A percentile compares a stretch with the other conserved stretches of the same genome.
Evolutionary conservation across 2,329 filamentous ascomycete genomes (phyloP).

Genomic region (Pseudocercospora pini-densiflorae): DNA sequence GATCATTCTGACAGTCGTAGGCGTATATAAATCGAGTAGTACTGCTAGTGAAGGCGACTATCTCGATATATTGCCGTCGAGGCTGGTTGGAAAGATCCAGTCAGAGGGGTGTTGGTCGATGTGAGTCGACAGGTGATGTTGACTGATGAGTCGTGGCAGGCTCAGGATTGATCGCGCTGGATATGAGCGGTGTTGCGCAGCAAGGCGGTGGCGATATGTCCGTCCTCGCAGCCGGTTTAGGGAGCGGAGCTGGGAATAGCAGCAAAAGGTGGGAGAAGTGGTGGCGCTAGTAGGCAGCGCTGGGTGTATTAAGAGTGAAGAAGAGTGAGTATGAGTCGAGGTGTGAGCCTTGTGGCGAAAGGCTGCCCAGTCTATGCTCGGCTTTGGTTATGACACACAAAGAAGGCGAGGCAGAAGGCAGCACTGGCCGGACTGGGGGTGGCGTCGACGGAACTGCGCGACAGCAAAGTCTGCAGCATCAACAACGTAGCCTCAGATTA

Average conservation of each 20-base stretch:
- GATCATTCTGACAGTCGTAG: slow-evolving; percentile 32
- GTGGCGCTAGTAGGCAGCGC: slow-evolving; percentile 1
- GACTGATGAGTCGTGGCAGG: slow-evolving; percentile 17
- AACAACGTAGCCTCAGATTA: not conserved
- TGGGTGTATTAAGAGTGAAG: slow-evolving; percentile 6
- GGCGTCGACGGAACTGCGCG: slow-evolving; percentile 3
- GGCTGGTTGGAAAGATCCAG: slow-evolving; percentile 29
- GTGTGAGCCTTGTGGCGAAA: slow-evolving; percentile 6
- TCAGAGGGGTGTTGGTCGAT: slow-evolving; percentile 10
- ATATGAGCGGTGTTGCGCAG: slow-evolving; percentile 6
- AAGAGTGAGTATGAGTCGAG: slow-evolving; percentile 8
- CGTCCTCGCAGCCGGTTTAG: slow-evolving; percentile 25
- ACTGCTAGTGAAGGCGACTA: slow-evolving; percentile 33
- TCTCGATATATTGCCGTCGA: slow-evolving; percentile 24
- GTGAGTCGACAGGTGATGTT: slow-evolving; percentile 8
- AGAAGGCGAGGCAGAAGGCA: slow-evolving; percentile 10
- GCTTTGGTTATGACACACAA: slow-evolving; percentile 10
- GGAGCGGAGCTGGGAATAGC: slow-evolving; percentile 9
- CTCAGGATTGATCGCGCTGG: slow-evolving; percentile 19
- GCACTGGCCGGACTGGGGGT: slow-evolving; percentile 7
- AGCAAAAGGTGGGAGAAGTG: not conserved
- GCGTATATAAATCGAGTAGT: slow-evolving; percentile 21
- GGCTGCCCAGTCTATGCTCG: not conserved
- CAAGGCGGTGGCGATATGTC: slow-evolving; percentile 15
- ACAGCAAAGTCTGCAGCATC: not conserved